A percentile compares a stretch with the other conserved stretches of the same genome.
Conservation (phyloP, 1,139 yeast genomes). For the Oligophagozyma castellii region DNA sequence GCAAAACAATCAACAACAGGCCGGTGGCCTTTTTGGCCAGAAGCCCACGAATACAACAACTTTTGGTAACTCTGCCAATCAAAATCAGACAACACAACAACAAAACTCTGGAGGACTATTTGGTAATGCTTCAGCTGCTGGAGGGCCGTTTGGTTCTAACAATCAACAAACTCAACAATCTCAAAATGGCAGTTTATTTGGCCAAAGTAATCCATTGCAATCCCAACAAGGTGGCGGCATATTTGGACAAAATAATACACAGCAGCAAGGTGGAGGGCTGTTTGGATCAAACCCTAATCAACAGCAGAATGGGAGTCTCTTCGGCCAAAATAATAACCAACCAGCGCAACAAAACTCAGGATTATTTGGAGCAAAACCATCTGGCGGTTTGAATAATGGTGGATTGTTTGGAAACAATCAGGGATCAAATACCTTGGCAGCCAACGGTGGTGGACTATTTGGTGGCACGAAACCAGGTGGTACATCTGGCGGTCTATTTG, state of each 20-base stretch:
- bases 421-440: slow-evolving; percentile 2
- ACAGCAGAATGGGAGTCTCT: slow-evolving; percentile 16
- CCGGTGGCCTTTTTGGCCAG: slow-evolving; percentile 15
- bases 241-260: slow-evolving; percentile 4
- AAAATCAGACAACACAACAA: slow-evolving; percentile 4
- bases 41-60: slow-evolving; percentile 12
- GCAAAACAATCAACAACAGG: slow-evolving; percentile 5
- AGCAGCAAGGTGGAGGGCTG: slow-evolving; percentile 12
- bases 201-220: slow-evolving; percentile 8
- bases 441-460: slow-evolving; percentile 3
- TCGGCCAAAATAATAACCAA: slow-evolving; percentile 7
- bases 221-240: slow-evolving; percentile 6
- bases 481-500: slow-evolving; percentile 16
- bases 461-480: slow-evolving; percentile 2
- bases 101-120: slow-evolving; percentile 25
- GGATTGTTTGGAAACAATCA: slow-evolving; percentile 24
- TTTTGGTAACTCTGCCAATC: no score
- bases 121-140: slow-evolving; percentile 20
- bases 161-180: not conserved
- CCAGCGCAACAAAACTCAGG: slow-evolving; percentile 4
- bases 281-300: slow-evolving; percentile 20
- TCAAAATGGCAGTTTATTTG: slow-evolving; percentile 21
- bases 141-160: not conserved
- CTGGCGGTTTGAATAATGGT: slow-evolving; percentile 4
- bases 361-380: slow-evolving; percentile 15